Conservation (phyloP, 2,329 filamentous ascomycete species). For the Pleomassaria siparia region DNA sequence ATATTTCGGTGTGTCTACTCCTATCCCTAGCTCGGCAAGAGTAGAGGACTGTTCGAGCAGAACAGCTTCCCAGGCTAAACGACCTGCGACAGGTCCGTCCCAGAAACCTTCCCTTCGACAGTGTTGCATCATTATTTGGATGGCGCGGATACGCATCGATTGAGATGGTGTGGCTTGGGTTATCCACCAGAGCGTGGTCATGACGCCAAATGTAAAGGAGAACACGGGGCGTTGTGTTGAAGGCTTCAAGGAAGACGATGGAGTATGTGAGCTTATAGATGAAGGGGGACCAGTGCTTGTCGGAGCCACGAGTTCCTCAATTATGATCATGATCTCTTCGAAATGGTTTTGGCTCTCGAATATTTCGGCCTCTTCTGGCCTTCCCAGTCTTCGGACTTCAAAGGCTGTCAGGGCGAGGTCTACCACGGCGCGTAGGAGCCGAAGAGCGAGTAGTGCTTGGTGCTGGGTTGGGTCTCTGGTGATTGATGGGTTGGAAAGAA, state of each 20-base stretch:
- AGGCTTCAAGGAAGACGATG: no score
- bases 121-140: constrained; percentile 26
- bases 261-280: no score
- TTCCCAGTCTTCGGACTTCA: constrained; percentile 3
- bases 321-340: no score
- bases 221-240: constrained; percentile 30
- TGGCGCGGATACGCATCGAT: constrained; percentile 23
- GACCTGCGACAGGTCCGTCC: constrained; percentile 63
- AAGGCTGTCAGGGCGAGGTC: constrained; percentile 7
- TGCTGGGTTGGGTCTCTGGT: background rate
- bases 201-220: constrained; percentile 23
- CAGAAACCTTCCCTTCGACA: constrained; percentile 53
- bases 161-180: constrained; percentile 20
- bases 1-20: constrained; percentile 5
- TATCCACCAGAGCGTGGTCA: constrained; percentile 30
- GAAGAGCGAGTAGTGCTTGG: constrained; percentile 11
- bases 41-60: constrained; percentile 27
- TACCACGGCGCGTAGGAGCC: constrained; percentile 9
- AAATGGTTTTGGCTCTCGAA: constrained; percentile 8
- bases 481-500: constrained; percentile 4
- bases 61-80: constrained; percentile 27
- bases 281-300: constrained; percentile 1
- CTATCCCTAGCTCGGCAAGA: constrained; percentile 13
- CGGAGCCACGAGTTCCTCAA: constrained; percentile 4
- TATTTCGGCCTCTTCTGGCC: constrained; percentile 7